These are phyloP conservation scores for Dothidotthia symphoricarpi DNA, from an alignment of 2,329 filamentous ascomycete genomes.

Conservation along the genomic window DNA sequence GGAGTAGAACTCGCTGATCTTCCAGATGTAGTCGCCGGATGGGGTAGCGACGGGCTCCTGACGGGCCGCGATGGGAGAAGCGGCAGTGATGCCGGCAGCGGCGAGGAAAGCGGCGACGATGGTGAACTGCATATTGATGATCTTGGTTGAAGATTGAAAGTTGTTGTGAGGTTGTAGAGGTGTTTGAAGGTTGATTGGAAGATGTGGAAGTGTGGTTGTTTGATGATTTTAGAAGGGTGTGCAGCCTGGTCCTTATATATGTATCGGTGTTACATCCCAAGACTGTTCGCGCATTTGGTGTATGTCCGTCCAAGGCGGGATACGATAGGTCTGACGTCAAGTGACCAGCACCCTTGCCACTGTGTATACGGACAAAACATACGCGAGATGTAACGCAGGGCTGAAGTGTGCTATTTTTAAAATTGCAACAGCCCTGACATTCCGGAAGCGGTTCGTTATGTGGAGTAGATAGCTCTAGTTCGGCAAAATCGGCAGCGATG, in stretches of 20 bases:
- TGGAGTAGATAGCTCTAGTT: no score
- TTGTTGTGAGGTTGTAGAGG: slow-evolving; percentile 1
- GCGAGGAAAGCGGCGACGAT: slow-evolving; percentile 14
- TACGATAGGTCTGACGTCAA: slow-evolving; percentile 6
- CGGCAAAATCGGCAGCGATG: no score
- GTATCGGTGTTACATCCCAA: no score
- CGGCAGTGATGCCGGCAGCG: slow-evolving; percentile 10
- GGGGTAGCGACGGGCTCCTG: slow-evolving; percentile 5
- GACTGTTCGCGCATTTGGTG: no score
- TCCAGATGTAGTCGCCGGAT: slow-evolving; percentile 21
- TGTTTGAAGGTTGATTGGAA: slow-evolving; percentile 1
- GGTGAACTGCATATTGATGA: slow-evolving; percentile 20
- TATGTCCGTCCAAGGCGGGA: slow-evolving; percentile 1
- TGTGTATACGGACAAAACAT: no score
- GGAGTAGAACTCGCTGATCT: slow-evolving; percentile 16
- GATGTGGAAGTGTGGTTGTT: slow-evolving; percentile 4
- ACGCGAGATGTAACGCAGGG: no score
- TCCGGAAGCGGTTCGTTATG: no score
- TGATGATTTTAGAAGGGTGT: slow-evolving; percentile 2
- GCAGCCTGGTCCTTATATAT: slow-evolving; percentile 2
- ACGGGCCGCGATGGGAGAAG: slow-evolving; percentile 14
- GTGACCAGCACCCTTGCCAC: background rate
- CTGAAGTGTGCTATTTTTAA: no score
- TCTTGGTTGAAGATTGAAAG: slow-evolving; percentile 3
- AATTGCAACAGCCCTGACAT: no score